phyloP scores from a whole-genome alignment of 306 rosid genomes.

The Alnus glutinosa region DNA sequence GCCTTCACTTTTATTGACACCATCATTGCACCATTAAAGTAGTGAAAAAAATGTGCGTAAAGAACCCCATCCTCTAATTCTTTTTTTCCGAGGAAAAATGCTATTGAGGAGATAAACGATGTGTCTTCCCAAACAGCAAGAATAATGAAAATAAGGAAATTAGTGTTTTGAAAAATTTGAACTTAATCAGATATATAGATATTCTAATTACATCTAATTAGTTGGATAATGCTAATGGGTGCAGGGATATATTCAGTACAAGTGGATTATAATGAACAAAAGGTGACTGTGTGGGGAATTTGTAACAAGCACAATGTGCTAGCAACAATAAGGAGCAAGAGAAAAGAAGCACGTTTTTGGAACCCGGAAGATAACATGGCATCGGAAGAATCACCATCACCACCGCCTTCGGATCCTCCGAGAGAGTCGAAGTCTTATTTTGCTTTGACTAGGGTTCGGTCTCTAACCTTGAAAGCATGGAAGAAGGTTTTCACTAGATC shows the following conservation, averaged over 20 bases:
- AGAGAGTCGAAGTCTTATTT: constrained; percentile 43
- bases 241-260: constrained; percentile 84
- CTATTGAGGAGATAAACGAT: too few relatives aligned
- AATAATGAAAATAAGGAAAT: too few relatives aligned
- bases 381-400: constrained; percentile 32
- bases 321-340: constrained; percentile 60
- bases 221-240: neutral
- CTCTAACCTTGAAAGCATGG: constrained; percentile 76
- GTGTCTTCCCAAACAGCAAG: too few relatives aligned
- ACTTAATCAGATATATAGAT: neutral
- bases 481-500: constrained; percentile 66
- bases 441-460: constrained; percentile 59
- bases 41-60: neutral
- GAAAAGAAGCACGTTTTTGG: constrained; percentile 87
- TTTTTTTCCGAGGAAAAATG: neutral
- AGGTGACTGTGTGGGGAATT: constrained; percentile 92
- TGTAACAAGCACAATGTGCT: constrained; percentile 82
- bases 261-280: constrained; percentile 69
- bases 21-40: neutral
- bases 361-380: constrained; percentile 51
- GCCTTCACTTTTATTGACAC: neutral
- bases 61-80: neutral
- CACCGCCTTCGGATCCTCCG: constrained; percentile 28
- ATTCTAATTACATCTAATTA: neutral
- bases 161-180: too few relatives aligned